A percentile compares a stretch with the other conserved stretches of the same genome.
Evolutionary conservation across 768 basidiomycete species (phyloP).

Genomic region (Sporobolomyces phaffii): DNA sequence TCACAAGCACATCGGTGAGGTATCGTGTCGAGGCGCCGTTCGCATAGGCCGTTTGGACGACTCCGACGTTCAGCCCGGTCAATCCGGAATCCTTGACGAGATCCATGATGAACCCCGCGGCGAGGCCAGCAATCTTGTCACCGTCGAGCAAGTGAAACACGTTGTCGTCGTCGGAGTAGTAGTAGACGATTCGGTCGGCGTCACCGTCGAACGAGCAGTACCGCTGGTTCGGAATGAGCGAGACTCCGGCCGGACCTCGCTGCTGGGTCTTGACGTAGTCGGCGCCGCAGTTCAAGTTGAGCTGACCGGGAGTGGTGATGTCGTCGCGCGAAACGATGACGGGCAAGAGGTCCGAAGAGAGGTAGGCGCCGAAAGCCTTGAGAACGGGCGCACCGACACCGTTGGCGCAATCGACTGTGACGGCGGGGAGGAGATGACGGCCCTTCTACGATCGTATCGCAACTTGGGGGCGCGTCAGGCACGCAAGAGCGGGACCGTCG

Average conservation of each 20-base stretch:
- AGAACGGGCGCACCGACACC: constrained; percentile 82
- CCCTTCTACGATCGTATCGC: constrained; percentile 49
- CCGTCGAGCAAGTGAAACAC: constrained; percentile 91
- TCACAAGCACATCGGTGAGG: constrained; percentile 61
- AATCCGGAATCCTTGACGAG: constrained; percentile 79
- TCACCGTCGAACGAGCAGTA: constrained; percentile 95
- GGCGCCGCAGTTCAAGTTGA: constrained; percentile 86
- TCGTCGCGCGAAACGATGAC: constrained; percentile 66
- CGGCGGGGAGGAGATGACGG: constrained; percentile 50
- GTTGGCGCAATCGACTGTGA: constrained; percentile 96
- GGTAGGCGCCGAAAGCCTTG: constrained; percentile 50
- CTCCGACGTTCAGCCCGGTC: constrained; percentile 74
- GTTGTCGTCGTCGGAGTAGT: constrained; percentile 66
- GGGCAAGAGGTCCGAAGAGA: constrained; percentile 49
- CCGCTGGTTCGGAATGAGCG: constrained; percentile 52
- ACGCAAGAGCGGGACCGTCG: neutral
- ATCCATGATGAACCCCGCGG: constrained; percentile 85
- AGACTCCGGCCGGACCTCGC: constrained; percentile 70
- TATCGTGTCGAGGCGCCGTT: constrained; percentile 96
- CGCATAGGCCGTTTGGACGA: constrained; percentile 97
- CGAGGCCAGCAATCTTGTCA: constrained; percentile 92
- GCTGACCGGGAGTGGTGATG: constrained; percentile 59
- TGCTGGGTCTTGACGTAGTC: constrained; percentile 95
- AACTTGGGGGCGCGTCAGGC: constrained; percentile 35
- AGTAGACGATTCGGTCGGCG: constrained; percentile 94